Base-by-base conservation (phyloP, 2,329 filamentous ascomycete species). In the Periconia sp. region DNA sequence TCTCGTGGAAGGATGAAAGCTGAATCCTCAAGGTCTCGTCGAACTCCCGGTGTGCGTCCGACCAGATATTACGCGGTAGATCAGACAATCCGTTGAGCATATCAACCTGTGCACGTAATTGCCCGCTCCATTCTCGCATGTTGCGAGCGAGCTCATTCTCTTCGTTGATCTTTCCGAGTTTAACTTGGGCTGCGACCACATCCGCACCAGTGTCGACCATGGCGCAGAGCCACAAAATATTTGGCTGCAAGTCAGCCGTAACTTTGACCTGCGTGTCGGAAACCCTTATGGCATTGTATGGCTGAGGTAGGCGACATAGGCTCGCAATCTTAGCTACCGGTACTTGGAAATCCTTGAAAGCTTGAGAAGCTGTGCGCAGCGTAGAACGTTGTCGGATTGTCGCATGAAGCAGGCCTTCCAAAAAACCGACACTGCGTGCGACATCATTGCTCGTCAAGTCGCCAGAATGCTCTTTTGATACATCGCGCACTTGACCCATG, bases 401-500 rank as follows among this genome's bases (percentile, higher is more conserved):
- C n/a, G 84, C 72, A 46, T 86, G 79, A 21, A 97, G 74, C 46
- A 96, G 78, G 18, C 92, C 90, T 66, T 99, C 94, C n/a, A 96
- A 75, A 52, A 89, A 89, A 0, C 90, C 90, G 35, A 88, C 80
- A 64, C 90, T 92, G 61, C 92, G 82, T 29, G 81, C 79, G 6
- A 94, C 81, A 57, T 96, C 90, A 7, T 89, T 86, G 29, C 84
- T 80, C 31, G 87, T 95, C 26, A 99, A 73, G 52, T 99, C 95
- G 25, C 89, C 86, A 0, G 88, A 90, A 68, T 95, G 90, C 36
- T 89, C 85, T 51, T 84, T 79, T 8, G 83, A 76, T 21, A 85
- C 79, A 29, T 81, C 76, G 57, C 92, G 82, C 36, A 87, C 81
- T 53, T 80, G 79, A 12, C 86, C 81, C 53, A 88, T 82, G 10